phyloP scores from a whole-genome alignment of 202 grass and related monocot genomes.

The Setaria viridis region DNA sequence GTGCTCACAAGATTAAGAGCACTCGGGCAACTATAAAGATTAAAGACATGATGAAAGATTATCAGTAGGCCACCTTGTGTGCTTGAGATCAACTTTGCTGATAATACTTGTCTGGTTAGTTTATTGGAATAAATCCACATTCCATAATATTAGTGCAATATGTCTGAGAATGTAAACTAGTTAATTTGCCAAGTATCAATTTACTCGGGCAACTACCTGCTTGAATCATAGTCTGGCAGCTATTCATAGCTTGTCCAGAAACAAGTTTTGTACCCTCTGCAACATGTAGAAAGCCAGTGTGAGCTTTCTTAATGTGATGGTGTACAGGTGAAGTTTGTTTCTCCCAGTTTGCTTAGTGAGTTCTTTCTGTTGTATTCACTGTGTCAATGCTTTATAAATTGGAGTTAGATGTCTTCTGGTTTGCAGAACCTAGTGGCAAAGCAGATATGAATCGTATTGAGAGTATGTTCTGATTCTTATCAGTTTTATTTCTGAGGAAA shows the following conservation, averaged over 20 bases:
- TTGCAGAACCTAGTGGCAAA: not conserved
- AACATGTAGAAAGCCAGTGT: not conserved
- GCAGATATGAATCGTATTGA: not conserved
- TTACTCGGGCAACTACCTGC: no score
- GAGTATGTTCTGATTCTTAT: not conserved
- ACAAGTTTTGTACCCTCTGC: not conserved
- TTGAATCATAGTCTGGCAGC: not conserved
- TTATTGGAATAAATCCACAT: not conserved
- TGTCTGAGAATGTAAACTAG: no score
- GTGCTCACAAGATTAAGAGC: not conserved
- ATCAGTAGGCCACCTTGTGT: not conserved
- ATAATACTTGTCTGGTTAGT: not conserved
- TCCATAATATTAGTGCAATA: not conserved
- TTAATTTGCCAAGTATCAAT: not conserved
- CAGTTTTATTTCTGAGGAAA: not conserved
- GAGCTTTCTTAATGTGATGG: not conserved
- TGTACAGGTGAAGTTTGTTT: not conserved
- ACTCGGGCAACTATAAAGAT: not conserved
- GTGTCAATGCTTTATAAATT: not conserved
- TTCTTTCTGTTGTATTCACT: not conserved
- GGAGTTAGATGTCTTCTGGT: not conserved
- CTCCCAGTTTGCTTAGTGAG: not conserved
- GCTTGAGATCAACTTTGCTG: not conserved
- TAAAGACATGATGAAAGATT: not conserved
- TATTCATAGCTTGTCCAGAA: not conserved